These are phyloP conservation scores for Diaporthe citriasiana DNA, from an alignment of 2,329 filamentous ascomycete genomes.

Conservation along the genomic window DNA sequence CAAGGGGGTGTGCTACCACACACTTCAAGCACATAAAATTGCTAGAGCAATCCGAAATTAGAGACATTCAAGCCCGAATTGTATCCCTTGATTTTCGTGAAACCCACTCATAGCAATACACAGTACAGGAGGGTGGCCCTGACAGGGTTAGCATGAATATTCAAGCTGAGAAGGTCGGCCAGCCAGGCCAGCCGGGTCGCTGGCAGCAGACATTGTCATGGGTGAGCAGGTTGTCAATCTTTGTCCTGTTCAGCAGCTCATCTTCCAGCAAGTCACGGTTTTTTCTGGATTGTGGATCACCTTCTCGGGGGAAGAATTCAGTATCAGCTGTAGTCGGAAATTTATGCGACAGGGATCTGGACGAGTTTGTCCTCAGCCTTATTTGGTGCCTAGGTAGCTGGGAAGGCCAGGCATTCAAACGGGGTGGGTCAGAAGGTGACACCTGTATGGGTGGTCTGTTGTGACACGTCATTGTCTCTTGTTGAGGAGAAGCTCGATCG, in stretches of 20 bases:
- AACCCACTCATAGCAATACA: not conserved
- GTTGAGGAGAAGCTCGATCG: not conserved
- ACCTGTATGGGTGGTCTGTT: not conserved
- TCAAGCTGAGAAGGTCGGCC: not conserved
- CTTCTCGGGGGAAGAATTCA: not conserved
- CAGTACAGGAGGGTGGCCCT: not conserved
- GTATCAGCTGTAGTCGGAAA: not conserved
- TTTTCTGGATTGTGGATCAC: not conserved
- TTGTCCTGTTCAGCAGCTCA: not conserved
- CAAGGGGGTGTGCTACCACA: slow-evolving; percentile 23
- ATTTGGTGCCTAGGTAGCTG: not conserved
- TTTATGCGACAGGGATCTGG: not conserved
- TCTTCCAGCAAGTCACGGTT: not conserved
- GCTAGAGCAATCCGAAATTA: slow-evolving; percentile 21
- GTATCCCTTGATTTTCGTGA: not conserved
- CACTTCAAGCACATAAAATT: not conserved
- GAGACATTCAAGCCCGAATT: slow-evolving; percentile 15
- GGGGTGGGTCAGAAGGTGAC: slow-evolving; percentile 2
- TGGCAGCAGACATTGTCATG: not conserved
- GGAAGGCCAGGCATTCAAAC: not conserved
- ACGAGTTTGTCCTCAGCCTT: not conserved
- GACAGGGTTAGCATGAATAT: not conserved
- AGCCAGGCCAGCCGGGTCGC: not conserved
- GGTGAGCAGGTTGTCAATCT: not conserved
- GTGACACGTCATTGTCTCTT: slow-evolving; percentile 17